Conservation (phyloP, 2,329 filamentous ascomycete genomes). For the Arthroderma sp. region DNA sequence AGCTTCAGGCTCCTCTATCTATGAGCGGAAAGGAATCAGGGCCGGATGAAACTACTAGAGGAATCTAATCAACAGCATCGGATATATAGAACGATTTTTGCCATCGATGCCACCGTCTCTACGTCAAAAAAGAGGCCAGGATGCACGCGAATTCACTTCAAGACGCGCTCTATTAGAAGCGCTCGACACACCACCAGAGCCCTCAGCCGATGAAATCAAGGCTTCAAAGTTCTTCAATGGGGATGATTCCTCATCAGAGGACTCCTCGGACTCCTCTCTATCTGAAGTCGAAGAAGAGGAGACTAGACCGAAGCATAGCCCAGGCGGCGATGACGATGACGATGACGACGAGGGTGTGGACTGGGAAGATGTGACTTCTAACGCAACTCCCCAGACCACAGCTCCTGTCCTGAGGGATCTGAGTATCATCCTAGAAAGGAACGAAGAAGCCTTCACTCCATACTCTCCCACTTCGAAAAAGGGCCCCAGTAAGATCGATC, state of each 20-base stretch:
- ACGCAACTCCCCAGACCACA: constrained; percentile 31
- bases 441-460: constrained; percentile 48
- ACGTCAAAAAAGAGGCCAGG: neutral
- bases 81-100: neutral
- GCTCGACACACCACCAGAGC: constrained; percentile 9
- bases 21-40: neutral
- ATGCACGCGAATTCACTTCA: constrained; percentile 5
- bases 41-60: neutral
- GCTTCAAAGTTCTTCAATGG: constrained; percentile 11
- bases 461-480: constrained; percentile 55
- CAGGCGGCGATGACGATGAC: neutral
- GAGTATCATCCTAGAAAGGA: constrained; percentile 53
- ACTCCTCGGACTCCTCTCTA: constrained; percentile 25
- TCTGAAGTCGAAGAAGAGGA: constrained; percentile 10
- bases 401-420: constrained; percentile 52
- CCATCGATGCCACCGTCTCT: constrained; percentile 2
- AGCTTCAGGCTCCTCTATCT: neutral
- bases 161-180: constrained; percentile 18
- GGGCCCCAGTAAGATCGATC: constrained; percentile 73
- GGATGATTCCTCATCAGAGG: constrained; percentile 29
- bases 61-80: neutral
- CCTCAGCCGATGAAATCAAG: constrained; percentile 9
- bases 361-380: constrained; percentile 45
- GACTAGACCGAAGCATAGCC: neutral
- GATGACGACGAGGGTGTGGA: constrained; percentile 29